phyloP scores from a whole-genome alignment of 2,329 filamentous ascomycete species.

The Pleomassaria siparia region DNA sequence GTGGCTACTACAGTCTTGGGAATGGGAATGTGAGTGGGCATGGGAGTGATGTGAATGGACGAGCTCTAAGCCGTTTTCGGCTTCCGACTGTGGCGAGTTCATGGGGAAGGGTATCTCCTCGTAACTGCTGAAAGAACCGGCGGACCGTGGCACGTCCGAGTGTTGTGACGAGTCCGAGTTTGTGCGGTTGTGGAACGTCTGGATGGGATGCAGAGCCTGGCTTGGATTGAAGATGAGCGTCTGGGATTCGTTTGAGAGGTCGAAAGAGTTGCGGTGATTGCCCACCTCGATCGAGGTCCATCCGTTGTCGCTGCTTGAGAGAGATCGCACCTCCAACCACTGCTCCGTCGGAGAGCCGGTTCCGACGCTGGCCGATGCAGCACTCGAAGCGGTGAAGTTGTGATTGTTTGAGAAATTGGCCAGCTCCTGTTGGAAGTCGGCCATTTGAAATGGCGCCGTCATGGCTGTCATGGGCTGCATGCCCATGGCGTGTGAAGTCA shows the following conservation, averaged over 20 bases:
- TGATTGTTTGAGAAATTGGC: slow-evolving; percentile 54
- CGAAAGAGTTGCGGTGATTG: slow-evolving; percentile 64
- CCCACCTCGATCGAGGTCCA: slow-evolving; percentile 78
- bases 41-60: slow-evolving; percentile 14
- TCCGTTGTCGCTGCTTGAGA: slow-evolving; percentile 82
- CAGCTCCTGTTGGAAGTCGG: slow-evolving; percentile 74
- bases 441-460: slow-evolving; percentile 38
- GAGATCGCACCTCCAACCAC: slow-evolving; percentile 82
- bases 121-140: slow-evolving; percentile 72
- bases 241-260: slow-evolving; percentile 59
- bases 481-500: slow-evolving; percentile 47
- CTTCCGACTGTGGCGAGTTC: slow-evolving; percentile 79
- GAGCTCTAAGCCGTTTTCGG: slow-evolving; percentile 33
- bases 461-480: slow-evolving; percentile 33
- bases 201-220: slow-evolving; percentile 86
- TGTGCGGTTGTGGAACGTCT: slow-evolving; percentile 85
- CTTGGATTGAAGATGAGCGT: slow-evolving; percentile 86
- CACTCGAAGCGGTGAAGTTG: slow-evolving; percentile 43
- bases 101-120: slow-evolving; percentile 73
- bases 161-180: slow-evolving; percentile 86
- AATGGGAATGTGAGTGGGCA: slow-evolving; percentile 24
- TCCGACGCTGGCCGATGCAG: slow-evolving; percentile 40
- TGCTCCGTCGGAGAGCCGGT: slow-evolving; percentile 73
- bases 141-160: slow-evolving; percentile 60
- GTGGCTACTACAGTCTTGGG: slow-evolving; percentile 32